Evolutionary conservation across 2,329 filamentous ascomycete genomes (phyloP).

Genomic region (Aspergillus aculeatus): DNA sequence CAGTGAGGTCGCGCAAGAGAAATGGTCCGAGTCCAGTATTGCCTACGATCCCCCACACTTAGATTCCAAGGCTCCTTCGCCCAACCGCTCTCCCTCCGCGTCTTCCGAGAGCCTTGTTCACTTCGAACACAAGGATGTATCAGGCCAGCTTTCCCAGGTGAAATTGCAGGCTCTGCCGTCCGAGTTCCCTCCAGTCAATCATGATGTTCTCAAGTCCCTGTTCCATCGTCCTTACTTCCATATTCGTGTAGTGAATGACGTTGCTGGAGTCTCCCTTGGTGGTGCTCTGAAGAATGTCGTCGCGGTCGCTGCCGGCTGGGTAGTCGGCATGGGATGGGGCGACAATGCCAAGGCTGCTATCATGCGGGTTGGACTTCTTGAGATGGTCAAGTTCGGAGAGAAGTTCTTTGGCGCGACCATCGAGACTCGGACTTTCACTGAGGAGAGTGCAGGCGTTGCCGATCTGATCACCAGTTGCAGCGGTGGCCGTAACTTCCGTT

Average conservation of each 20-base stretch:
- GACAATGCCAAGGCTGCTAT: slow-evolving; percentile 99
- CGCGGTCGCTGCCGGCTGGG: slow-evolving; percentile 88
- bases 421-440: slow-evolving; percentile 84
- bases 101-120: slow-evolving; percentile 52
- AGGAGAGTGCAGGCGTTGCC: slow-evolving; percentile 90
- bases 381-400: slow-evolving; percentile 95
- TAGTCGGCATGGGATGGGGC: slow-evolving; percentile 93
- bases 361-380: slow-evolving; percentile 91
- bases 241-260: slow-evolving; percentile 87
- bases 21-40: slow-evolving; percentile 95
- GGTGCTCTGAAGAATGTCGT: slow-evolving; percentile 97
- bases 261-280: slow-evolving; percentile 93
- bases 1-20: slow-evolving; percentile 88
- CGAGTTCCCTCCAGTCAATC: slow-evolving; percentile 84
- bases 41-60: slow-evolving; percentile 90
- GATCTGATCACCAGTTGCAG: slow-evolving; percentile 94
- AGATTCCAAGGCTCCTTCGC: slow-evolving; percentile 75
- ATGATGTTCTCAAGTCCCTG: slow-evolving; percentile 75
- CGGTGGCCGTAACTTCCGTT: slow-evolving; percentile 89
- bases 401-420: slow-evolving; percentile 86
- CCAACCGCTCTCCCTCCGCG: slow-evolving; percentile 51
- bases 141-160: slow-evolving; percentile 65
- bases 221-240: slow-evolving; percentile 99
- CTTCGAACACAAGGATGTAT: slow-evolving; percentile 66
- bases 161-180: slow-evolving; percentile 72